phyloP scores from a whole-genome alignment of 805 yeast genomes.

The Hanseniaspora jakobsenii region DNA sequence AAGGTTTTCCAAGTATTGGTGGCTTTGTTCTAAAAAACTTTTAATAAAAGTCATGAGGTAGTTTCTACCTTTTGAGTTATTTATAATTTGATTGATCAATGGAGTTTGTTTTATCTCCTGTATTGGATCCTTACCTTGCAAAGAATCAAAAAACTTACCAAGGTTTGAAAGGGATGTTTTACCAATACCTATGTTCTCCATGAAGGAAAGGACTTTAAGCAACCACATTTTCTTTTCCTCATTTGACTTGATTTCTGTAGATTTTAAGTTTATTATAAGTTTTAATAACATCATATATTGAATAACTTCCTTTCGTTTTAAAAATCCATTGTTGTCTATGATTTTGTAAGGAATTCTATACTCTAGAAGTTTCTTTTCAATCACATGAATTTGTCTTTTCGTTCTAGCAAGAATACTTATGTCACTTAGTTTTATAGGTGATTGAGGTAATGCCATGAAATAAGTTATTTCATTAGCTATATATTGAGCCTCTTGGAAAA shows the following conservation, averaged over 20 bases:
- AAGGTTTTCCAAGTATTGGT: not conserved
- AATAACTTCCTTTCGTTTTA: slow-evolving; percentile 63
- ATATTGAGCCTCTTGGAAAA: slow-evolving; percentile 45
- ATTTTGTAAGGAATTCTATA: slow-evolving; percentile 52
- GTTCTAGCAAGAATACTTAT: slow-evolving; percentile 63
- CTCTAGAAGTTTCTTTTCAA: slow-evolving; percentile 52
- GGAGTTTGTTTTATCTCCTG: not conserved
- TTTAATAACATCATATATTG: slow-evolving; percentile 53
- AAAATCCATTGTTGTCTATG: slow-evolving; percentile 63
- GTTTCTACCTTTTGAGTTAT: not conserved
- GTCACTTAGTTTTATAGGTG: slow-evolving; percentile 40
- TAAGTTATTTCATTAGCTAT: slow-evolving; percentile 45
- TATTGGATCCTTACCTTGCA: not conserved
- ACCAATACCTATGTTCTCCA: slow-evolving; percentile 9
- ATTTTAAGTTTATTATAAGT: slow-evolving; percentile 34
- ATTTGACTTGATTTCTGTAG: too few species aligned
- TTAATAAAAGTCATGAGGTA: slow-evolving; percentile 1
- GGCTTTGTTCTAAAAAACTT: not conserved
- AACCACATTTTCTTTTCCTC: slow-evolving; percentile 5
- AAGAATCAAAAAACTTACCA: slow-evolving; percentile 1
- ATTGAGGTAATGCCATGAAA: slow-evolving; percentile 34
- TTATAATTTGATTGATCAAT: not conserved
- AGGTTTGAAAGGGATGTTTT: slow-evolving; percentile 6
- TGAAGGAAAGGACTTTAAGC: slow-evolving; percentile 1
- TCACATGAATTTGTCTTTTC: slow-evolving; percentile 43